Evolutionary conservation across 2,329 filamentous ascomycete species (phyloP).

Genomic region (Epichloe amarillans): DNA sequence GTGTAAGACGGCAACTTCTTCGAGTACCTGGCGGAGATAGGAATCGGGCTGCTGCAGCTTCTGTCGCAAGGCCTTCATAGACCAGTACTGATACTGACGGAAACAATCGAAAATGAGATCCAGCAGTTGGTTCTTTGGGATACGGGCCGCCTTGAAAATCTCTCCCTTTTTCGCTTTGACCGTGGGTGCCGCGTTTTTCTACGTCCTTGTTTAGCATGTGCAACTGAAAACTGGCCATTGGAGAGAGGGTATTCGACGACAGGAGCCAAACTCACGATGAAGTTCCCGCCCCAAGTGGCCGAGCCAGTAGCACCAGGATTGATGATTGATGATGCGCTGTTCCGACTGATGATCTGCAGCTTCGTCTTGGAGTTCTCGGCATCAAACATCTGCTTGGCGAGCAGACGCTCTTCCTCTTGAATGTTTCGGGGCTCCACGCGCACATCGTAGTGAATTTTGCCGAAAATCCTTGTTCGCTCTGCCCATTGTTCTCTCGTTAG

Average conservation of each 20-base stretch:
- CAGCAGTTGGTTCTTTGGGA: slow-evolving; percentile 76
- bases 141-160: slow-evolving; percentile 72
- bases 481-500: slow-evolving; percentile 12
- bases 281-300: slow-evolving; percentile 28
- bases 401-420: slow-evolving; percentile 50
- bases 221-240: not conserved
- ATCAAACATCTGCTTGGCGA: slow-evolving; percentile 41
- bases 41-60: slow-evolving; percentile 76
- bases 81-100: slow-evolving; percentile 80
- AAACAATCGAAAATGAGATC: slow-evolving; percentile 78
- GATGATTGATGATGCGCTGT: slow-evolving; percentile 37
- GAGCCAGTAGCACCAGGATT: slow-evolving; percentile 36
- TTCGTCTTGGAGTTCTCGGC: slow-evolving; percentile 36
- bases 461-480: slow-evolving; percentile 69
- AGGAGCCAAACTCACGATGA: slow-evolving; percentile 40
- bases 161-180: slow-evolving; percentile 51
- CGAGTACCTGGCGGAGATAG: slow-evolving; percentile 77
- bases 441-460: slow-evolving; percentile 62
- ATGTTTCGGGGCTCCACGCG: slow-evolving; percentile 62
- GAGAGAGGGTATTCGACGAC: not conserved
- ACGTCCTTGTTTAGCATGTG: slow-evolving; percentile 1
- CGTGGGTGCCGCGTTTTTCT: slow-evolving; percentile 40
- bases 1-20: slow-evolving; percentile 70
- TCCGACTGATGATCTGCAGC: slow-evolving; percentile 36
- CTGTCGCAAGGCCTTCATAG: slow-evolving; percentile 73